Evolutionary conservation across 805 yeast genomes (phyloP).

Genomic region (Lipomyces sp.): DNA sequence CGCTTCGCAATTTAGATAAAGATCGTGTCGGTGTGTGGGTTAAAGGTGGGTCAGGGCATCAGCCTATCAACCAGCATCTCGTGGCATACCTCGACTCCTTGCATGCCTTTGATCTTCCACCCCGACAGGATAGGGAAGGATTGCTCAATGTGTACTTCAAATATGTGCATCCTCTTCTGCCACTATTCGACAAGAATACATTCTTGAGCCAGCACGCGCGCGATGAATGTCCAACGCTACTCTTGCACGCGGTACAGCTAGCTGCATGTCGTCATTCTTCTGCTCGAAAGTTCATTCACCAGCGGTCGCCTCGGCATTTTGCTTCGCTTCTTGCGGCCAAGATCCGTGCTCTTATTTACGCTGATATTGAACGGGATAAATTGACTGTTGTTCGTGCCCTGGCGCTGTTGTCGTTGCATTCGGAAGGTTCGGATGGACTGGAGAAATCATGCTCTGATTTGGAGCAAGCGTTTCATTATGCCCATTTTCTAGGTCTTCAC

Average conservation of each 20-base stretch:
- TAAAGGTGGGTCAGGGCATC: constrained; percentile 42
- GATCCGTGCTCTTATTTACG: constrained; percentile 47
- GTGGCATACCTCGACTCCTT: constrained; percentile 46
- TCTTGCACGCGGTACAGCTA: constrained; percentile 52
- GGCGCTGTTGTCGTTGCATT: constrained; percentile 48
- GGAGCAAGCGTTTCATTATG: constrained; percentile 49
- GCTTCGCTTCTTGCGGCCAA: constrained; percentile 46
- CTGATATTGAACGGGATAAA: constrained; percentile 50
- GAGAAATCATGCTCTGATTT: constrained; percentile 49
- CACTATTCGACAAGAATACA: constrained; percentile 50
- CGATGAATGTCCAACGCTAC: constrained; percentile 49
- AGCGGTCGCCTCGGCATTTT: constrained; percentile 44
- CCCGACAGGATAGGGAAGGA: constrained; percentile 44
- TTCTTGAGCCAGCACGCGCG: constrained; percentile 48
- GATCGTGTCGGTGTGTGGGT: constrained; percentile 46
- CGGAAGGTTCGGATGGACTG: constrained; percentile 50
- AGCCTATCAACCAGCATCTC: constrained; percentile 43
- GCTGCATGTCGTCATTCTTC: constrained; percentile 51
- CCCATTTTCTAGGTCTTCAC: constrained; percentile 50
- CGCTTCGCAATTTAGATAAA: constrained; percentile 28
- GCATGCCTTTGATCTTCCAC: constrained; percentile 49
- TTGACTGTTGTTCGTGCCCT: constrained; percentile 48
- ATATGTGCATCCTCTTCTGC: constrained; percentile 50
- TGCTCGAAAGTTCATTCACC: constrained; percentile 43
- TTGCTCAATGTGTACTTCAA: constrained; percentile 50